These are phyloP conservation scores for Myxozyma lipomycoides DNA, from an alignment of 805 yeast species.

Conservation along the genomic window DNA sequence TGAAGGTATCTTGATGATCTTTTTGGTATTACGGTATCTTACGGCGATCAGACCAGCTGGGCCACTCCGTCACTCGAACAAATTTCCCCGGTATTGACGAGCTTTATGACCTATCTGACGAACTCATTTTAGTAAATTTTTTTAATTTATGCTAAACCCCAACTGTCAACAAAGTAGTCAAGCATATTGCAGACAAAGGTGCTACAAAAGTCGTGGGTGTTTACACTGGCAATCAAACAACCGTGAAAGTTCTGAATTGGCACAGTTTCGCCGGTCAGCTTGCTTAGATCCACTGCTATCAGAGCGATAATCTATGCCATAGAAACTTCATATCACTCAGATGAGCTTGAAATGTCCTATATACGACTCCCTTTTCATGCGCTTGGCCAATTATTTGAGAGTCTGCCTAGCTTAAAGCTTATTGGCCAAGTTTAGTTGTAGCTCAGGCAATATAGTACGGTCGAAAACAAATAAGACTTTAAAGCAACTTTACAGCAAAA, in stretches of 20 bases:
- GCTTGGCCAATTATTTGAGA: neutral
- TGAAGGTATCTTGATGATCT: no score
- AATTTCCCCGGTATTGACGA: no score
- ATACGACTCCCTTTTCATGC: conserved; percentile 7
- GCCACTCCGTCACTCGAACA: no score
- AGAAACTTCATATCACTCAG: conserved; percentile 2
- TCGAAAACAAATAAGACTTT: no score
- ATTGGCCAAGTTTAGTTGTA: no score
- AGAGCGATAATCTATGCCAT: conserved; percentile 12
- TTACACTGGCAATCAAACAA: conserved; percentile 5
- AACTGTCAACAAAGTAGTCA: neutral
- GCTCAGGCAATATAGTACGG: no score
- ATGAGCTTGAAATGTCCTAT: conserved; percentile 3
- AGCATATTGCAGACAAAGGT: neutral
- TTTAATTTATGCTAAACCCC: conserved; percentile 2
- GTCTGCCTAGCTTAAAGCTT: conserved; percentile 4
- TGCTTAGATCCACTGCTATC: conserved; percentile 2
- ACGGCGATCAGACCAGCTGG: no score
- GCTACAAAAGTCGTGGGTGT: neutral
- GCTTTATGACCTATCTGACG: no score
- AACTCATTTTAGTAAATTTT: conserved; percentile 3
- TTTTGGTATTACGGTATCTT: no score
- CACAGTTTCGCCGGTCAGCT: neutral
- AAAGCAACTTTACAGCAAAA: no score
- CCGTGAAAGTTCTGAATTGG: neutral